Percentiles rank a stretch among this genome's conserved stretches.
These are phyloP conservation scores for Capsella rubella DNA, from an alignment of 441 rosid species.

Conservation along the genomic window DNA sequence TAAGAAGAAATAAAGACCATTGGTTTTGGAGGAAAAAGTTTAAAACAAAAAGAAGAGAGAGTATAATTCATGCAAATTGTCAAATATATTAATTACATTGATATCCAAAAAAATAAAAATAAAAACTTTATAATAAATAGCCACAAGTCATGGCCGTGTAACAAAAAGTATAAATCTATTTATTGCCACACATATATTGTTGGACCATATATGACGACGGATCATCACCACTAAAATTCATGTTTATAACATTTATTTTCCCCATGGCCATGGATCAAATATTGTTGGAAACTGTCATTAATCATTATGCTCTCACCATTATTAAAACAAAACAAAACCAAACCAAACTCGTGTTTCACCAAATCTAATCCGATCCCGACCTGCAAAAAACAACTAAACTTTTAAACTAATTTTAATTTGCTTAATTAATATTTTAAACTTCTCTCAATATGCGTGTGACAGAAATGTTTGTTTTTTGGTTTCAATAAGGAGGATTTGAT, in stretches of 20 bases:
- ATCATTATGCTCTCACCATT: not conserved
- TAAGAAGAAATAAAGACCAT: constrained; percentile 25
- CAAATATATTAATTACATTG: not conserved
- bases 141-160: constrained; percentile 23
- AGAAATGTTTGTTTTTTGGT: not conserved
- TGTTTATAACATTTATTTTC: not conserved
- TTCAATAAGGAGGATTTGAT: not conserved
- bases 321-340: not conserved
- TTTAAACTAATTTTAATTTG: too few relatives aligned
- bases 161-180: constrained; percentile 1
- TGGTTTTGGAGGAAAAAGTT: not conserved
- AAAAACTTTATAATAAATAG: constrained; percentile 18
- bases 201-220: constrained; percentile 23
- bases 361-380: not conserved
- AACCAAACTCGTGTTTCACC: not conserved
- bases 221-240: constrained; percentile 14
- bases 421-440: too few relatives aligned
- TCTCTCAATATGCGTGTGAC: too few relatives aligned
- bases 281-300: not conserved
- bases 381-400: not conserved
- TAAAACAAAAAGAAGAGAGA: not conserved
- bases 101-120: not conserved
- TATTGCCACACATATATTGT: constrained; percentile 31
- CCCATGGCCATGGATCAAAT: not conserved
- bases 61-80: constrained; percentile 6